Conservation (phyloP, 768 basidiomycete genomes). For the Kwoniella newhampshirensis region DNA sequence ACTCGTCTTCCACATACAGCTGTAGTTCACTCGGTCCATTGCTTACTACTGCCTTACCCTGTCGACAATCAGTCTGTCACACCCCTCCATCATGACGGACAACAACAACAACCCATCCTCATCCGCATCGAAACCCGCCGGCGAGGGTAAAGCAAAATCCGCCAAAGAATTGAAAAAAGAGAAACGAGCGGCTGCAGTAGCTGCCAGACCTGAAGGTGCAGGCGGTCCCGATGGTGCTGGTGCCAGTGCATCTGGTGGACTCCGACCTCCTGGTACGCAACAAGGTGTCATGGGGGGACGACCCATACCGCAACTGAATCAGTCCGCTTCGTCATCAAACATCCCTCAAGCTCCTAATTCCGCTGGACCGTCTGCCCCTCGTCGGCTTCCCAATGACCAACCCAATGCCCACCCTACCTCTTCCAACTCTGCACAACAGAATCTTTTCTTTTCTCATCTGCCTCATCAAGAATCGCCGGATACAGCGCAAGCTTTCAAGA, state of each 20-base stretch:
- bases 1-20: no score
- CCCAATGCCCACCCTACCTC: conserved; percentile 3
- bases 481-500: conserved; percentile 31
- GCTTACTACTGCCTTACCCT: no score
- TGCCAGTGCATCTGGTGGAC: not conserved
- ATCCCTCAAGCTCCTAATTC: conserved; percentile 2
- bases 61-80: no score
- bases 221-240: conserved; percentile 10
- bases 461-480: conserved; percentile 34
- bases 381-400: conserved; percentile 13
- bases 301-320: not conserved
- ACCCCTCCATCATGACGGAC: no score
- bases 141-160: conserved; percentile 19
- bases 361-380: conserved; percentile 9
- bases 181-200: conserved; percentile 51
- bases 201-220: conserved; percentile 28
- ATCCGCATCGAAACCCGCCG: no score
- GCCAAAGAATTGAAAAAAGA: conserved; percentile 52
- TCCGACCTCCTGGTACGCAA: not conserved
- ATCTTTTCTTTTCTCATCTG: conserved; percentile 49
- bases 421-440: conserved; percentile 22
- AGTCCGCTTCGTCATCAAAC: not conserved
- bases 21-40: no score
- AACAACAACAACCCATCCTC: no score
- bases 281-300: not conserved